A percentile compares a stretch with the other conserved stretches of the same genome.
phyloP scores from a whole-genome alignment of 129 eudicot genomes.

The Lonicera japonica region DNA sequence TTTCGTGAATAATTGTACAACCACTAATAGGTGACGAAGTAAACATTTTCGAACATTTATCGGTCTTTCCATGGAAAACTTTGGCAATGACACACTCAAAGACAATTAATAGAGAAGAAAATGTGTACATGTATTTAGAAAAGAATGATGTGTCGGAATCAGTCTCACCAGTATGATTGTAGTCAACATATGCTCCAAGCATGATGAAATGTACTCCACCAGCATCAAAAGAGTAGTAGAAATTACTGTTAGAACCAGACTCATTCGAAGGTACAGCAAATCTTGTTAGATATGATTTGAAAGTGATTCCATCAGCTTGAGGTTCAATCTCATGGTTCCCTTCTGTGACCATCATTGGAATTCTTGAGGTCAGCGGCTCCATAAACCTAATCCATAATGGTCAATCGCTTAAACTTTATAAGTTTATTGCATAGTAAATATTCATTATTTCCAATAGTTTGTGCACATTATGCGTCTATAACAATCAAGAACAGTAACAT shows the following conservation, averaged over 20 bases:
- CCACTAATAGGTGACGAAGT: too few species aligned
- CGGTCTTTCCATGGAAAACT: too few species aligned
- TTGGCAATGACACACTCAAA: too few species aligned
- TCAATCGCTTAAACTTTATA: background rate
- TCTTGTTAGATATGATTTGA: conserved; percentile 60
- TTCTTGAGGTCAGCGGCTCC: conserved; percentile 78
- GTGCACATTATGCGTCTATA: background rate
- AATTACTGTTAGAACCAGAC: conserved; percentile 60
- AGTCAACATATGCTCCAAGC: conserved; percentile 89
- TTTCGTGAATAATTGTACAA: too few species aligned
- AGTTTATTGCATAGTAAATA: background rate
- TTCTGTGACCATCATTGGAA: conserved; percentile 91
- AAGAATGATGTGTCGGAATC: background rate
- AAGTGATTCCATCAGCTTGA: conserved; percentile 60
- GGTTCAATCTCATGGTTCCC: conserved; percentile 97
- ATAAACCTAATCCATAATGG: conserved; percentile 45
- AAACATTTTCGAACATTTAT: background rate
- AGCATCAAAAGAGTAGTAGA: conserved; percentile 82
- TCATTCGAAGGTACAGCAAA: conserved; percentile 77
- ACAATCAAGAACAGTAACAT: background rate
- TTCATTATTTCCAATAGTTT: background rate
- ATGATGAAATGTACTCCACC: conserved; percentile 89
- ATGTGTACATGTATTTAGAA: too few species aligned
- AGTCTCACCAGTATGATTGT: conserved; percentile 53
- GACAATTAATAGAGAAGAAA: background rate